Conservation (phyloP, 2,329 filamentous ascomycete species). For the Fusarium sororula region DNA sequence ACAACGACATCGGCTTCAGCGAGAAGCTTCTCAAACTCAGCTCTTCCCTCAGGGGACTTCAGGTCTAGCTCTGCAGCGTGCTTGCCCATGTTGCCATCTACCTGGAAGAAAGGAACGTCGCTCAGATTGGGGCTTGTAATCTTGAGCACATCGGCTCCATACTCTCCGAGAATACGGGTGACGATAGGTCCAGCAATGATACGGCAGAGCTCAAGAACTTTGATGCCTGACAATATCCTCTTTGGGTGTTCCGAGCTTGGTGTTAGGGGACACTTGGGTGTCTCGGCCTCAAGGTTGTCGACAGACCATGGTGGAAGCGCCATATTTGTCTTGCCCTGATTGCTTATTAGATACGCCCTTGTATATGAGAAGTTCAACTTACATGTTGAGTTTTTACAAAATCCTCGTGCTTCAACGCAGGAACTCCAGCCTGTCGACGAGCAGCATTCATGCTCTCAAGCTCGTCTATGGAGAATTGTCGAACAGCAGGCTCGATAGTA, state of each 20-base stretch:
- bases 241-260: conserved; percentile 18
- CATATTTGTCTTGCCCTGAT: conserved; percentile 56
- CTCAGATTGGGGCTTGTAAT: conserved; percentile 73
- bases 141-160: conserved; percentile 78
- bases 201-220: conserved; percentile 78
- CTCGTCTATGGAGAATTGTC: conserved; percentile 61
- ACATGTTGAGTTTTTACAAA: conserved; percentile 63
- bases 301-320: conserved; percentile 60
- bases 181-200: conserved; percentile 81
- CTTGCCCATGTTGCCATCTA: conserved; percentile 78
- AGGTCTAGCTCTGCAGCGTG: conserved; percentile 72
- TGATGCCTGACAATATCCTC: conserved; percentile 66
- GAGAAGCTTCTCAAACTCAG: conserved; percentile 66
- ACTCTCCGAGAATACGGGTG: conserved; percentile 75
- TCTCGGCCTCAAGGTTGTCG: conserved; percentile 58
- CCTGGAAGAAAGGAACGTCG: conserved; percentile 77
- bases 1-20: conserved; percentile 70
- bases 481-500: conserved; percentile 67
- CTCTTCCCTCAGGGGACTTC: conserved; percentile 61
- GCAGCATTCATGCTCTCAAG: conserved; percentile 67
- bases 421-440: conserved; percentile 67
- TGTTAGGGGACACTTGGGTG: conserved; percentile 56
- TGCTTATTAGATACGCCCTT: not conserved
- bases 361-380: not conserved
- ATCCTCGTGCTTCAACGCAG: conserved; percentile 66